Conservation (phyloP, 176 grass and related monocot genomes). For the Triticum turgidum region DNA sequence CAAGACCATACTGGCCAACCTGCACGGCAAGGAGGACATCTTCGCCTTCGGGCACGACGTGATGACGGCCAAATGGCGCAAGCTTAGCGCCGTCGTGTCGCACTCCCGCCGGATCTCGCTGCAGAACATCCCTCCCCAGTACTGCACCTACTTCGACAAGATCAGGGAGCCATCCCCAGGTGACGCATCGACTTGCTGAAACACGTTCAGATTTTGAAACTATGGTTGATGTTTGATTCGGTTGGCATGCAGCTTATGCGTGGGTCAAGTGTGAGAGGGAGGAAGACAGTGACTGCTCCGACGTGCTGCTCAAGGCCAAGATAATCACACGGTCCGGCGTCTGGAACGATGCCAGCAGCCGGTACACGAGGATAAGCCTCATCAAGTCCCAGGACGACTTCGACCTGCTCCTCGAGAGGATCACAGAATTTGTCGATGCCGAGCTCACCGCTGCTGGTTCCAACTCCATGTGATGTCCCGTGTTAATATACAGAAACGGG, state of each 20-base stretch:
- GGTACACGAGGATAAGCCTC: slow-evolving; percentile 64
- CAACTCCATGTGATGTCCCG: slow-evolving; percentile 12
- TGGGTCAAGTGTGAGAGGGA: slow-evolving; percentile 83
- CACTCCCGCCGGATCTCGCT: slow-evolving; percentile 64
- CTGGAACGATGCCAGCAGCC: background rate
- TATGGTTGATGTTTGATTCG: background rate
- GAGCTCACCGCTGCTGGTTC: slow-evolving; percentile 9
- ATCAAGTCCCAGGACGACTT: slow-evolving; percentile 66
- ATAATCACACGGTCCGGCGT: slow-evolving; percentile 48
- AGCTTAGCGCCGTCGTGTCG: slow-evolving; percentile 44
- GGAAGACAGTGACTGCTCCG: slow-evolving; percentile 57
- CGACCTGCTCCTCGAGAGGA: slow-evolving; percentile 54
- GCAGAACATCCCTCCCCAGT: slow-evolving; percentile 50
- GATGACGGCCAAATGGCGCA: slow-evolving; percentile 48
- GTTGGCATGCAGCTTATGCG: slow-evolving; percentile 57
- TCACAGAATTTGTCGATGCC: slow-evolving; percentile 49
- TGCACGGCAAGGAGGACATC: slow-evolving; percentile 51
- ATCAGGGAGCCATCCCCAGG: slow-evolving; percentile 66
- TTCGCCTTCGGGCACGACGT: slow-evolving; percentile 62
- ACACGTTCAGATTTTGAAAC: background rate
- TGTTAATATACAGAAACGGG: background rate
- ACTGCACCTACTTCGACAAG: slow-evolving; percentile 66
- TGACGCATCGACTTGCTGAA: background rate
- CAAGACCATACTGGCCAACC: slow-evolving; percentile 55
- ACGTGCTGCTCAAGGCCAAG: slow-evolving; percentile 43